Conservation (phyloP, 345 rosid genomes). For the Physaria fendleri region DNA sequence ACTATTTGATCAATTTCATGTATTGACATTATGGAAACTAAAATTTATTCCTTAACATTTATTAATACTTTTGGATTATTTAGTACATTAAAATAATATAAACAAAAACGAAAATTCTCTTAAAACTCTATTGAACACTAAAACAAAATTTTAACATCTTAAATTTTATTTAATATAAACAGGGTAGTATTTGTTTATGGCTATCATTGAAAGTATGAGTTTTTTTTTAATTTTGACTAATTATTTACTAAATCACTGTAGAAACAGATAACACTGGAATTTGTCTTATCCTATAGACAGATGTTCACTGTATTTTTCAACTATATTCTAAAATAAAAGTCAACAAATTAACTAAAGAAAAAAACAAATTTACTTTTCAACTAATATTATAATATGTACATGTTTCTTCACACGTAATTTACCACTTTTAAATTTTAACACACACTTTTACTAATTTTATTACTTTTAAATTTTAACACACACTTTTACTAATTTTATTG, state of each 20-base stretch:
- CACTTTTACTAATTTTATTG: conserved; percentile 20
- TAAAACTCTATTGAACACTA: too few species aligned
- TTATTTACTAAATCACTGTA: not conserved
- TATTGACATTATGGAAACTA: too few species aligned
- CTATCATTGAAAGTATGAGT: too few species aligned
- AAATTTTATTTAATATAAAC: too few species aligned
- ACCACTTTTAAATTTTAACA: not conserved
- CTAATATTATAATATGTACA: conserved; percentile 12
- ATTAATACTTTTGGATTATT: too few species aligned
- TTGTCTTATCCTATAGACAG: conserved; percentile 6
- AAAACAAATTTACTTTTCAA: conserved; percentile 13
- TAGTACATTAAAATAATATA: too few species aligned
- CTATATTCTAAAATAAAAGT: not conserved
- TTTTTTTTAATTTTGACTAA: not conserved
- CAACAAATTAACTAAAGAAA: conserved; percentile 10
- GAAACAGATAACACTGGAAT: not conserved
- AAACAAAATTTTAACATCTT: too few species aligned
- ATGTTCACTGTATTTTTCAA: not conserved
- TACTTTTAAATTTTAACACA: not conserved
- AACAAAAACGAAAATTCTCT: too few species aligned
- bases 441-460: conserved; percentile 20
- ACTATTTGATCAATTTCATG: too few species aligned
- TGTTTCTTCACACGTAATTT: not conserved
- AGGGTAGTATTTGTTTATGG: too few species aligned
- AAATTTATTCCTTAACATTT: too few species aligned